These are phyloP conservation scores for Phaseolus coccineus DNA, from an alignment of 331 rosid genomes.

Conservation along the genomic window DNA sequence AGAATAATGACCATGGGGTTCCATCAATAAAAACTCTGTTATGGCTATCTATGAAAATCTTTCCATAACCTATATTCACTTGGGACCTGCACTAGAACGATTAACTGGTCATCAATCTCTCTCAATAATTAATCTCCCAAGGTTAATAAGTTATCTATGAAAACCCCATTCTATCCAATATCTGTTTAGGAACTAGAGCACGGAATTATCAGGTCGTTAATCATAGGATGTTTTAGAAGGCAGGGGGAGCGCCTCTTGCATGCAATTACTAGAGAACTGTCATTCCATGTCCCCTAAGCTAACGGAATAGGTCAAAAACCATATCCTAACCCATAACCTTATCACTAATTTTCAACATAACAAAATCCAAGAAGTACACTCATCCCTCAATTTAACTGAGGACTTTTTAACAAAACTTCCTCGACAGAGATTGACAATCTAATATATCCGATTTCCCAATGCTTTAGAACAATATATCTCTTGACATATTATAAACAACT, in stretches of 20 bases:
- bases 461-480: background rate
- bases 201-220: background rate
- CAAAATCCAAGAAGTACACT: background rate
- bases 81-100: background rate
- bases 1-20: background rate
- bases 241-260: background rate
- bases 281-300: background rate
- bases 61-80: background rate
- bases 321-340: background rate
- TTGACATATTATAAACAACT: background rate
- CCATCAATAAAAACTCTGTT: background rate
- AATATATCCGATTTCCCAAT: slow-evolving; percentile 4
- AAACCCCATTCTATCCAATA: background rate
- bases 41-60: background rate
- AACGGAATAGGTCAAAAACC: background rate
- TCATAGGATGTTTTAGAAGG: background rate
- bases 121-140: background rate
- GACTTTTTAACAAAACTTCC: background rate
- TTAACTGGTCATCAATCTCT: background rate
- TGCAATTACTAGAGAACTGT: background rate
- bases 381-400: slow-evolving; percentile 6
- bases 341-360: background rate
- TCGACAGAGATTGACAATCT: background rate
- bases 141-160: background rate
- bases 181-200: background rate